A percentile compares a stretch with the other conserved stretches of the same genome.
These are phyloP conservation scores for Termitomyces sp. DNA, from an alignment of 768 basidiomycete genomes.

Conservation along the genomic window DNA sequence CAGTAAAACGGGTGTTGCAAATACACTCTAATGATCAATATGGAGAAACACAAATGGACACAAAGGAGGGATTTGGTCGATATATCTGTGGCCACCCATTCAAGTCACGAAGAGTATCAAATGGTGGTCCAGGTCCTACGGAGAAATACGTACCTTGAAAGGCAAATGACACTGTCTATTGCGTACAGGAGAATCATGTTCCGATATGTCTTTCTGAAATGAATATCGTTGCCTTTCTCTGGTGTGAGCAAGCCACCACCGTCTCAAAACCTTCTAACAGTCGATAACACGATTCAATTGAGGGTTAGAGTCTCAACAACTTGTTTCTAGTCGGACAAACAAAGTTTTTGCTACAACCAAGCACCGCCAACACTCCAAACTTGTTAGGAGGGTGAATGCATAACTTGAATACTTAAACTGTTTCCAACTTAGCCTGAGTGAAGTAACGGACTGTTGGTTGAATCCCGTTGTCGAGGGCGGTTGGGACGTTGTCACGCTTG, in stretches of 20 bases:
- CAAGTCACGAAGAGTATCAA: too few species aligned
- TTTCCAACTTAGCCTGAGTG: too few species aligned
- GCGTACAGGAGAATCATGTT: background rate
- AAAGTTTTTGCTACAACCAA: too few species aligned
- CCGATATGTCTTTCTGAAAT: background rate
- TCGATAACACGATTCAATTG: background rate
- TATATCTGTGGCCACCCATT: background rate
- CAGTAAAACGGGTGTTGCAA: too few species aligned
- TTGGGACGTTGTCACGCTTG: too few species aligned
- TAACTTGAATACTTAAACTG: too few species aligned
- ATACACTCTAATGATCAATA: background rate
- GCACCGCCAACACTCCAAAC: too few species aligned
- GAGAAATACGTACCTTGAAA: background rate
- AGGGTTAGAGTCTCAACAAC: too few species aligned
- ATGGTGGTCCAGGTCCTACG: background rate
- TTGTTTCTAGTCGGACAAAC: too few species aligned
- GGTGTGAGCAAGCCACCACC: background rate
- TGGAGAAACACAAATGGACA: background rate
- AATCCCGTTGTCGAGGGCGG: too few species aligned
- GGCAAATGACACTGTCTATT: background rate
- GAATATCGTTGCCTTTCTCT: background rate
- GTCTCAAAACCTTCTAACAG: background rate
- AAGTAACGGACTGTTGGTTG: too few species aligned
- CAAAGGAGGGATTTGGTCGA: background rate
- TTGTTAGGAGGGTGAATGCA: too few species aligned